Percentiles rank a stretch among this genome's conserved stretches.
Evolutionary conservation across 257 asterid genomes (phyloP).

Genomic region (Schizonepeta tenuifolia): DNA sequence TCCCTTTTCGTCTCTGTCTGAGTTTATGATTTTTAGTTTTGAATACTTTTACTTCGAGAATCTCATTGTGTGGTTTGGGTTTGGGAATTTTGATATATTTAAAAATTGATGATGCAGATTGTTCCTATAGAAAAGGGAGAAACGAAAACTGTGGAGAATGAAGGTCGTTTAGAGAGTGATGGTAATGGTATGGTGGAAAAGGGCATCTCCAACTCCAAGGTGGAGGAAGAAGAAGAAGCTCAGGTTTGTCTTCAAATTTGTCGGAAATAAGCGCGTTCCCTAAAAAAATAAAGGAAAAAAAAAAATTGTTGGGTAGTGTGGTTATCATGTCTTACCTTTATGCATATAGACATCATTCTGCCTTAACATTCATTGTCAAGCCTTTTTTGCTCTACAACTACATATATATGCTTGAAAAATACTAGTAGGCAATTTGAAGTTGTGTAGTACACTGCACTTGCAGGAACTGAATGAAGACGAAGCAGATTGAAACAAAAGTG

Average conservation of each 20-base stretch:
- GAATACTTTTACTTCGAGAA: background rate
- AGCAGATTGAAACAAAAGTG: slow-evolving; percentile 23
- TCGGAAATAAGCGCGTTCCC: too few species aligned
- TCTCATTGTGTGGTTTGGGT: background rate
- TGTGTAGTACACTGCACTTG: background rate
- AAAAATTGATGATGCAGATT: slow-evolving; percentile 43
- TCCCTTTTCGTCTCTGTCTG: too few species aligned
- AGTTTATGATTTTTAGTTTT: background rate
- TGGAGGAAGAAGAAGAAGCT: slow-evolving; percentile 3
- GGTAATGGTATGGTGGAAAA: slow-evolving; percentile 32
- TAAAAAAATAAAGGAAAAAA: too few species aligned
- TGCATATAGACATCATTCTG: background rate
- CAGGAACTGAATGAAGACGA: slow-evolving; percentile 42
- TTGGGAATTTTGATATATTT: background rate
- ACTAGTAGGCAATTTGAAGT: background rate
- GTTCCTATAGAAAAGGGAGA: slow-evolving; percentile 63
- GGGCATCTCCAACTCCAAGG: slow-evolving; percentile 30
- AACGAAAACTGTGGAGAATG: slow-evolving; percentile 39
- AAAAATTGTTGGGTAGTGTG: too few species aligned
- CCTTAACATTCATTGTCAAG: too few species aligned
- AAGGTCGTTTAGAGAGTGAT: slow-evolving; percentile 14
- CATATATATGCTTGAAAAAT: too few species aligned
- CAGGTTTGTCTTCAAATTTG: too few species aligned
- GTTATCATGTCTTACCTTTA: background rate
- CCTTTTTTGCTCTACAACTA: too few species aligned